Conservation (phyloP, 768 basidiomycete species). For the Suillus brevipes region DNA sequence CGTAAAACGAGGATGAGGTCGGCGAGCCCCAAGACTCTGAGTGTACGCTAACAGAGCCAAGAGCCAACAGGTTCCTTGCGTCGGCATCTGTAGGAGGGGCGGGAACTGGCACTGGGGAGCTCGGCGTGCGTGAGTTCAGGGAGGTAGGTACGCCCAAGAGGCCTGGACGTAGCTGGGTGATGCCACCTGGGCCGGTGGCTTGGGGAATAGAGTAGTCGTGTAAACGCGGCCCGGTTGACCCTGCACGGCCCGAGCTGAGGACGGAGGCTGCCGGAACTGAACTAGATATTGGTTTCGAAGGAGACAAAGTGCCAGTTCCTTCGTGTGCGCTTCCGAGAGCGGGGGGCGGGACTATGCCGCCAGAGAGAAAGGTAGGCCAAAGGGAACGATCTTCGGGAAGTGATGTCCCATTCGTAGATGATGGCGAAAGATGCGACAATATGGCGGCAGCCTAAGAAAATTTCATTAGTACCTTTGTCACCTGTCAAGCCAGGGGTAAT, state of each 20-base stretch:
- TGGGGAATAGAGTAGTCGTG: constrained; percentile 62
- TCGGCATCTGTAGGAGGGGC: constrained; percentile 22
- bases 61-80: constrained; percentile 27
- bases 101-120: constrained; percentile 36
- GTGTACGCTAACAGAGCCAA: constrained; percentile 23
- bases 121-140: constrained; percentile 2
- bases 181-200: constrained; percentile 32
- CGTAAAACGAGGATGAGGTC: constrained; percentile 30
- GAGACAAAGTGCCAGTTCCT: constrained; percentile 11
- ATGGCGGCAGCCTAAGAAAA: constrained; percentile 83
- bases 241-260: constrained; percentile 23
- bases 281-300: constrained; percentile 42
- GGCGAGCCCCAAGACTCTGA: constrained; percentile 37
- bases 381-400: constrained; percentile 92
- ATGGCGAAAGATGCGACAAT: constrained; percentile 79
- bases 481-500: constrained; percentile 9
- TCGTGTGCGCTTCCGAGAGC: constrained; percentile 24
- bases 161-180: constrained; percentile 64
- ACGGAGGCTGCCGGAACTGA: constrained; percentile 48
- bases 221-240: constrained; percentile 55
- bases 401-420: constrained; percentile 60
- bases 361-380: constrained; percentile 84
- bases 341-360: constrained; percentile 64
- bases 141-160: constrained; percentile 42
- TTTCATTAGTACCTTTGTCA: constrained; percentile 9